These are phyloP conservation scores for Panicum virgatum DNA, from an alignment of 202 grass and related monocot species.

Conservation along the genomic window DNA sequence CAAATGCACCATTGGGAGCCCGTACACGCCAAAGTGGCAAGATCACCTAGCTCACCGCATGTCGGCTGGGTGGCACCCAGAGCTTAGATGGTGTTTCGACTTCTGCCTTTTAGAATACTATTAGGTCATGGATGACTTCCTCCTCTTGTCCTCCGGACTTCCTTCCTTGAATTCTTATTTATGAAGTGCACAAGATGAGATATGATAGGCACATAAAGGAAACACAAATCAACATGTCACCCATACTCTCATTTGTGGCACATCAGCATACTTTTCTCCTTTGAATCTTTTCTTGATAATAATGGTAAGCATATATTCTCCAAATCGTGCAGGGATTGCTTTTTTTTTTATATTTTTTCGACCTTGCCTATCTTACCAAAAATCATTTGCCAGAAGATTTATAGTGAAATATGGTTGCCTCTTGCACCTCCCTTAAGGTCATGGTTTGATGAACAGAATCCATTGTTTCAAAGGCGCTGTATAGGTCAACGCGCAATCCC, in stretches of 20 bases:
- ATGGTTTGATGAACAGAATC: slow-evolving; percentile 16
- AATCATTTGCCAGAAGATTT: not conserved
- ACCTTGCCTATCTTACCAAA: slow-evolving; percentile 7
- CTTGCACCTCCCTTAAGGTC: slow-evolving; percentile 38
- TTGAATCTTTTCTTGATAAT: slow-evolving; percentile 30
- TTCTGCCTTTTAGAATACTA: not conserved
- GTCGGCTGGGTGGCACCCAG: not conserved
- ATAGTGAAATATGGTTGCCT: slow-evolving; percentile 14
- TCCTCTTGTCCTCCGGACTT: not conserved
- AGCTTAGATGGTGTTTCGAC: not conserved
- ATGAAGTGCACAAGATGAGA: not conserved
- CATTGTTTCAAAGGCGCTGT: slow-evolving; percentile 8
- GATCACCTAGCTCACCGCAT: not conserved
- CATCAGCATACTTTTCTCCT: slow-evolving; percentile 1
- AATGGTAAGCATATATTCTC: slow-evolving; percentile 47
- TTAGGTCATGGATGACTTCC: not conserved
- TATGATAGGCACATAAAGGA: not conserved
- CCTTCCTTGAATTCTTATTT: not conserved
- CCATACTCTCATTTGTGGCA: slow-evolving; percentile 6
- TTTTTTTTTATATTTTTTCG: slow-evolving; percentile 28
- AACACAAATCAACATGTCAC: not conserved
- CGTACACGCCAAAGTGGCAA: not conserved
- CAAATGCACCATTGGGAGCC: not conserved
- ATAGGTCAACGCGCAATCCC: not conserved
- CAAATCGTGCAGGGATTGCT: not conserved